These are phyloP conservation scores for Hyphopichia burtonii DNA, from an alignment of 1,139 yeast genomes.

Conservation along the genomic window DNA sequence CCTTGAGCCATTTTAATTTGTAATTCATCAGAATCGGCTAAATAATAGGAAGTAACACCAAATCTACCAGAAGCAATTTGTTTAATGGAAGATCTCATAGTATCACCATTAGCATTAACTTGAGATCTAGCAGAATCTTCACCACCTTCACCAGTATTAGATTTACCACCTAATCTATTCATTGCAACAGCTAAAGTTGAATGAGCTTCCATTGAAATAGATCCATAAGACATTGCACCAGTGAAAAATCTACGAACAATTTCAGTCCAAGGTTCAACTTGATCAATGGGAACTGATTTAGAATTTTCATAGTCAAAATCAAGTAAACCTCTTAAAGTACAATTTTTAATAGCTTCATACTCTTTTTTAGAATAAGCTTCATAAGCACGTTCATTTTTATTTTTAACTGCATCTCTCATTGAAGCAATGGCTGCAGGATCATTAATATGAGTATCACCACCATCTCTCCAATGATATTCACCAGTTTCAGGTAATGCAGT, in stretches of 20 bases:
- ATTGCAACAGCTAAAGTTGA: conserved; percentile 97
- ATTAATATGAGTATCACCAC: conserved; percentile 93
- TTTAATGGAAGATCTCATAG: conserved; percentile 97
- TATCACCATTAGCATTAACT: conserved; percentile 82
- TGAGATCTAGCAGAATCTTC: conserved; percentile 92
- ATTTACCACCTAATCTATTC: conserved; percentile 97
- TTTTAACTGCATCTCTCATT: conserved; percentile 94
- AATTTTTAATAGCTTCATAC: conserved; percentile 85
- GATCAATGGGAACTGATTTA: conserved; percentile 85
- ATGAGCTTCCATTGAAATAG: conserved; percentile 97
- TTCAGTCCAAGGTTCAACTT: conserved; percentile 99
- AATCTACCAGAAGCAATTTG: conserved; percentile 98
- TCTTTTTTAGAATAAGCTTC: conserved; percentile 88
- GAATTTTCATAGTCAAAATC: conserved; percentile 80
- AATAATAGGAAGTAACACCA: conserved; percentile 93
- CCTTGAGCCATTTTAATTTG: conserved; percentile 99
- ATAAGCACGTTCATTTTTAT: conserved; percentile 91
- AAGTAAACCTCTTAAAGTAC: conserved; percentile 90
- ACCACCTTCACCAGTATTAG: conserved; percentile 99
- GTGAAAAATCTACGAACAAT: conserved; percentile 96
- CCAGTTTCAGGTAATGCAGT: conserved; percentile 88
- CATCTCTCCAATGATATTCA: conserved; percentile 98
- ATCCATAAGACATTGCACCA: conserved; percentile 99
- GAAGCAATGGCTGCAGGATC: conserved; percentile 95
- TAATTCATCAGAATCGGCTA: conserved; percentile 95